Percentiles rank a stretch among this genome's conserved stretches.
Conservation (phyloP, 2,329 filamentous ascomycete genomes). For the Ilyonectria destructans region DNA sequence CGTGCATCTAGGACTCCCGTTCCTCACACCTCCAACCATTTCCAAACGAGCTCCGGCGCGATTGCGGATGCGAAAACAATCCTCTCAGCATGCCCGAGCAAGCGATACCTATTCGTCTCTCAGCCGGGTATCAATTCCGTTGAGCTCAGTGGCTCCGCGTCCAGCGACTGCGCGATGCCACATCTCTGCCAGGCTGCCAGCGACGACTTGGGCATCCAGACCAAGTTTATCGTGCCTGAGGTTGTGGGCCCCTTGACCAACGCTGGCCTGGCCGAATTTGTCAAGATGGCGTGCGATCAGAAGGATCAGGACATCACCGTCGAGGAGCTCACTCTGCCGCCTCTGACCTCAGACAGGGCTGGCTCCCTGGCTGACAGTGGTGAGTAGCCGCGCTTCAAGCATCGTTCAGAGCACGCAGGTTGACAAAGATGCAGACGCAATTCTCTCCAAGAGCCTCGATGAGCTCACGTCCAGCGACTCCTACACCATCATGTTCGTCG, state of each 20-base stretch:
- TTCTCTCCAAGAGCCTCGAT: conserved; percentile 67
- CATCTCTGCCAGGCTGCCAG: conserved; percentile 64
- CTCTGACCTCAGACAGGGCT: conserved; percentile 61
- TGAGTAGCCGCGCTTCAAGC: conserved; percentile 49
- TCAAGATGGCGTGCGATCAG: conserved; percentile 64
- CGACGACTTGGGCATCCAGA: conserved; percentile 54
- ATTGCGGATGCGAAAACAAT: conserved; percentile 63
- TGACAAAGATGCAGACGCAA: conserved; percentile 59
- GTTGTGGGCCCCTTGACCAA: conserved; percentile 67
- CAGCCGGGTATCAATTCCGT: conserved; percentile 82
- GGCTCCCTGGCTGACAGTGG: conserved; percentile 65
- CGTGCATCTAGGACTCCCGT: conserved; percentile 53
- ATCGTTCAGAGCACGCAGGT: background rate
- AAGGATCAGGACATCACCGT: conserved; percentile 58
- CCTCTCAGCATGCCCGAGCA: conserved; percentile 79
- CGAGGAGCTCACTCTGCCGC: conserved; percentile 59
- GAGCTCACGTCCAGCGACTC: conserved; percentile 58
- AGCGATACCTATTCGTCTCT: conserved; percentile 83
- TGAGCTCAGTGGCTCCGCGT: conserved; percentile 71
- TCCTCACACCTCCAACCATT: conserved; percentile 56
- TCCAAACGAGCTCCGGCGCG: conserved; percentile 66
- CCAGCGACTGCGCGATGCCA: conserved; percentile 67
- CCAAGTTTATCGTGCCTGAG: conserved; percentile 69
- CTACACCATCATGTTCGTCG: conserved; percentile 85
- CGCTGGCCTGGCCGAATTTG: conserved; percentile 60